Evolutionary conservation across 2,329 filamentous ascomycete genomes (phyloP).

Genomic region (Neoascochyta sp.): DNA sequence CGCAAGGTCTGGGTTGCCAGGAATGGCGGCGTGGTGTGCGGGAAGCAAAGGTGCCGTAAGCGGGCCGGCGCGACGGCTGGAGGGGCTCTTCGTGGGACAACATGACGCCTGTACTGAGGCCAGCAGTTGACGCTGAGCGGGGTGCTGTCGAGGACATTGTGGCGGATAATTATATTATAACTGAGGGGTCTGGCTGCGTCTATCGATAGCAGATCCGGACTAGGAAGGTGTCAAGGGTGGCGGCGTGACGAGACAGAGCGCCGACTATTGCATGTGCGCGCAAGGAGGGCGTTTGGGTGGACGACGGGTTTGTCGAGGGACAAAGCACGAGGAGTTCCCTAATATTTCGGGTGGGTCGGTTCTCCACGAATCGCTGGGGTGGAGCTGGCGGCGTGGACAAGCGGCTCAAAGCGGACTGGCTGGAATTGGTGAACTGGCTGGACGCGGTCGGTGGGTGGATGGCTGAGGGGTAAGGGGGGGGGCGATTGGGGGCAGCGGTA

Average conservation of each 20-base stretch:
- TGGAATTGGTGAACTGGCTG: too few relatives aligned
- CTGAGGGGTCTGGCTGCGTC: constrained; percentile 18
- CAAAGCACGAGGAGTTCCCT: constrained; percentile 3
- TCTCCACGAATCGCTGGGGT: constrained; percentile 9
- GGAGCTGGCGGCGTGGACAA: constrained; percentile 6
- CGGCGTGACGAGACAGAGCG: constrained; percentile 14
- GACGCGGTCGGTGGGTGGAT: too few relatives aligned
- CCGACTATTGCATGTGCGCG: constrained; percentile 17
- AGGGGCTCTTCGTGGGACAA: constrained; percentile 44
- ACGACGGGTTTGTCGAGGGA: constrained; percentile 8
- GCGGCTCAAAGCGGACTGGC: constrained; percentile 6
- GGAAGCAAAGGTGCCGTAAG: constrained; percentile 35
- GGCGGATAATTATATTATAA: constrained; percentile 17
- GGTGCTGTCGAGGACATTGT: constrained; percentile 3
- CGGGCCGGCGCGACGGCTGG: constrained; percentile 29
- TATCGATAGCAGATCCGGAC: constrained; percentile 7
- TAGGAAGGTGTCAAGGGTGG: constrained; percentile 11
- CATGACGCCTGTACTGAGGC: constrained; percentile 35
- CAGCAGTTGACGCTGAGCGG: constrained; percentile 17
- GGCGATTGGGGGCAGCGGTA: too few relatives aligned
- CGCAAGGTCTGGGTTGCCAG: constrained; percentile 46
- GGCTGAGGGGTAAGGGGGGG: too few relatives aligned
- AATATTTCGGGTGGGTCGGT: constrained; percentile 3
- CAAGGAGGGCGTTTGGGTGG: constrained; percentile 16
- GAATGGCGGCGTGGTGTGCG: constrained; percentile 46